Base-by-base conservation (phyloP, 768 basidiomycete genomes). In the Udeniomyces megalosporus region DNA sequence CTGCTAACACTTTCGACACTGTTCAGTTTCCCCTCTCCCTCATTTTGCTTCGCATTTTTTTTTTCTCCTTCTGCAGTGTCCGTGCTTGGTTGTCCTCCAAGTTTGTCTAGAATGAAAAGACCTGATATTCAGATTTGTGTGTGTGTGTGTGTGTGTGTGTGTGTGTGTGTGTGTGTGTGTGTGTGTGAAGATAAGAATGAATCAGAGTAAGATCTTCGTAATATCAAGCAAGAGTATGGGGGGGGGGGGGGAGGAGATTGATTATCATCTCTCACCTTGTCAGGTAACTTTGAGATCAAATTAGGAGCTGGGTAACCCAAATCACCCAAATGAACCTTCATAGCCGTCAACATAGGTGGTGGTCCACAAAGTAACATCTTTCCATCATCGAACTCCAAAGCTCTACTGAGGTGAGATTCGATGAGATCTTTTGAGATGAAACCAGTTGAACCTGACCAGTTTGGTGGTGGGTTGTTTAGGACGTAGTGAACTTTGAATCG, bases 381-480 rank as follows among this genome's bases (percentile, higher is more conserved):
- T 79, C 83, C 84, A 66, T 85, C 78, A n/a, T 75, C 71, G 28
- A 75, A 75, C 20, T 78, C 75, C 29, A 58, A 8, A 12, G 66
- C 64, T 3, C 66, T 52, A n/a, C 88, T 89, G 74, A 96, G 78
- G 74, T 82, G 78, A 66, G 83, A 75, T 70, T 85, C 80, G 69
- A 99, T 90, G 71, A 95, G 89, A 12, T 90, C 88, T 75, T 86
- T 88, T 68, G 84, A 81, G 59, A 99, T 88, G 69, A 95, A 99
- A 44, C 95, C 95, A 59, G 83, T 82, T 64, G 91, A 91, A 49
- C 86, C 87, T 4, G 77, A 80, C 95, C 95, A 99, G 66, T 74
- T 78, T 29, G 80, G 77, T 4, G 93, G 91, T 2, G 91, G 83
- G 77, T 90, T 95, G 79, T 99, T 97, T 70, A 99, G 81, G 59